Conservation (phyloP, 176 grass and related monocot genomes). For the Thalia dealbata region DNA sequence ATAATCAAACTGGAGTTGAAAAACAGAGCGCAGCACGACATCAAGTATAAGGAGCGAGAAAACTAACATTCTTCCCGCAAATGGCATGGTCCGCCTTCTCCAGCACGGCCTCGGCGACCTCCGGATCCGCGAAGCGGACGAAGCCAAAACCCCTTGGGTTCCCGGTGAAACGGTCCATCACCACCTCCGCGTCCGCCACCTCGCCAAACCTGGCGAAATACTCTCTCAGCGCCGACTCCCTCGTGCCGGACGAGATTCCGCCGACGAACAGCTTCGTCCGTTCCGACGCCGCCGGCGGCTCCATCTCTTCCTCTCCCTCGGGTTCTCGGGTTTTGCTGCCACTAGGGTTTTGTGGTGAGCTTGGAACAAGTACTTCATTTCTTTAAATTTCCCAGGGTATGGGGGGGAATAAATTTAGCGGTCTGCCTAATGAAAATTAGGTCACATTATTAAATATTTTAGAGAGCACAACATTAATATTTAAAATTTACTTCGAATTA, state of each 20-base stretch:
- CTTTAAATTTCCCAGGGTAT: no score
- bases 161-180: slow-evolving; percentile 8
- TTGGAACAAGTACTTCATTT: no score
- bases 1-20: background rate
- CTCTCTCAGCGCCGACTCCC: slow-evolving; percentile 9
- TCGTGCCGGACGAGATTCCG: slow-evolving; percentile 2
- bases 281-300: background rate
- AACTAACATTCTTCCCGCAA: slow-evolving; percentile 4
- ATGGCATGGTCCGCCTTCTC: background rate
- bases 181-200: background rate
- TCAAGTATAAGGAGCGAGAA: background rate
- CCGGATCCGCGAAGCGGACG: slow-evolving; percentile 6
- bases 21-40: background rate
- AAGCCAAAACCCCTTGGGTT: slow-evolving; percentile 19
- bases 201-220: slow-evolving; percentile 15
- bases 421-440: no score
- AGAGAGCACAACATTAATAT: no score
- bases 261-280: slow-evolving; percentile 27
- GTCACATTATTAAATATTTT: no score
- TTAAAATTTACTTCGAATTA: no score
- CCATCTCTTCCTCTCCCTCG: no score
- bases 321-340: no score
- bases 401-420: no score
- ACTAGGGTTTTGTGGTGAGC: no score
- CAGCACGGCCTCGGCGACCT: slow-evolving; percentile 5